Evolutionary conservation across 805 yeast genomes (phyloP), one percentile per base, ranked within the genome.

Genomic region (Myxozyma geophila): DNA sequence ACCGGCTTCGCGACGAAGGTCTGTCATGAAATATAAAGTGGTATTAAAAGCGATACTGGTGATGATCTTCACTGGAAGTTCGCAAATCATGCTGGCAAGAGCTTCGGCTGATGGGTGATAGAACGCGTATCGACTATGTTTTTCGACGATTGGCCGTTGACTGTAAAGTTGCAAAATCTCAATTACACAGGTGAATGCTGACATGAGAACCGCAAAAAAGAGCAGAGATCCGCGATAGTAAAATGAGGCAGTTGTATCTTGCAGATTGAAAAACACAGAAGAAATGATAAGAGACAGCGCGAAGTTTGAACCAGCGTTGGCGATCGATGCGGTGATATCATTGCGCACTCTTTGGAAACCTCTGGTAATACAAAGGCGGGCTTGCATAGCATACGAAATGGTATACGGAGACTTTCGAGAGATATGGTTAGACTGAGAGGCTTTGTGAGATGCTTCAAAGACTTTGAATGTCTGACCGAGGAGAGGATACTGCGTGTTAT

Each of bases 101-200:
- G 90, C 88, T 71, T 88, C 93, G 3, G 90, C 85, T 12, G 90
- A 81, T 1, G 92, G 92, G 62, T 86, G 85, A 73, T 87, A 90
- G 61, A 89, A 81, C 0, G 90, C 85, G 69, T 87, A 89, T 54
- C 82, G 81, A 71, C 85, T 85, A 72, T 89, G 96, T 71, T 89
- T 89, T 69, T 83, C 85, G 48, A 84, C 83, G 65, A 86, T 81
- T 15, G 86, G 81, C 71, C 89, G 79, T 41, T 81, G 80, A 63
- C 78, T 82, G 67, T 75, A 82, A 39, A 80, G 71, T 13, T 77
- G 63, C 59, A 79, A 71, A 60, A 82, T 79, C 70, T 82, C 85
- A 66, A 80, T 70, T 47, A 81, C 71, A 23, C 83, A 79, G n/a
- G 80, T 68, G 64, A 82, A 79, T 8, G 85, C 80, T 65, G 80